Evolutionary conservation across 2,329 filamentous ascomycete species (phyloP).

Genomic region (Pyrenophora teres): DNA sequence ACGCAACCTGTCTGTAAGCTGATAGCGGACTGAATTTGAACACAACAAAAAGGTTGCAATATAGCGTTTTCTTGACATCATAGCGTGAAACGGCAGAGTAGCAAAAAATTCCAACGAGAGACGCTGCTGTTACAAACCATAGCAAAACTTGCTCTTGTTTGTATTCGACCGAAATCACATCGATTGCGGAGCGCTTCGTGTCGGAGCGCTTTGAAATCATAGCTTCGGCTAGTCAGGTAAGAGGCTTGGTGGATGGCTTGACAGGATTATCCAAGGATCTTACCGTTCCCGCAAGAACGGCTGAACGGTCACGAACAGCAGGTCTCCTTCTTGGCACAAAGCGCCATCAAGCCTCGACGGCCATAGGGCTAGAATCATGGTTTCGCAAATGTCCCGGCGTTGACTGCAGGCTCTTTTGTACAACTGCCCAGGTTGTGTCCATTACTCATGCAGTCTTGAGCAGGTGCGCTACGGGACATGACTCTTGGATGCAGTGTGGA

Average conservation of each 20-base stretch:
- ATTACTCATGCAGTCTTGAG: background rate
- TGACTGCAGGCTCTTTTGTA: conserved; percentile 1
- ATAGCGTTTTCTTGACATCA: too few species aligned
- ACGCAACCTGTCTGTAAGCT: too few species aligned
- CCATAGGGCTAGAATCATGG: conserved; percentile 2
- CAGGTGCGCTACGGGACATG: background rate
- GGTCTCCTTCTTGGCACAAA: conserved; percentile 12
- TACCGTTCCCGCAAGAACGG: conserved; percentile 19
- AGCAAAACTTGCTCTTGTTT: background rate
- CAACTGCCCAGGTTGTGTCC: background rate
- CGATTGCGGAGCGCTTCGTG: background rate
- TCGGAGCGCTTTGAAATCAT: conserved; percentile 14
- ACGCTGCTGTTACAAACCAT: background rate
- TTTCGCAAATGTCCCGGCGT: background rate
- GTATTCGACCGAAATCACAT: background rate
- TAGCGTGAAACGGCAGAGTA: too few species aligned
- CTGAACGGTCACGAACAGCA: conserved; percentile 6
- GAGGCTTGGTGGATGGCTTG: conserved; percentile 8
- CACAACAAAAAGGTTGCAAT: too few species aligned
- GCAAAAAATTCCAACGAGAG: background rate
- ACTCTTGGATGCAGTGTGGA: background rate
- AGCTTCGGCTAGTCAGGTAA: conserved; percentile 4
- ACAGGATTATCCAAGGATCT: conserved; percentile 15
- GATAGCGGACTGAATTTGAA: too few species aligned
- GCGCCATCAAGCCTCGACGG: conserved; percentile 9